Evolutionary conservation across 768 basidiomycete species (phyloP).

Genomic region (Leccinum broughii): DNA sequence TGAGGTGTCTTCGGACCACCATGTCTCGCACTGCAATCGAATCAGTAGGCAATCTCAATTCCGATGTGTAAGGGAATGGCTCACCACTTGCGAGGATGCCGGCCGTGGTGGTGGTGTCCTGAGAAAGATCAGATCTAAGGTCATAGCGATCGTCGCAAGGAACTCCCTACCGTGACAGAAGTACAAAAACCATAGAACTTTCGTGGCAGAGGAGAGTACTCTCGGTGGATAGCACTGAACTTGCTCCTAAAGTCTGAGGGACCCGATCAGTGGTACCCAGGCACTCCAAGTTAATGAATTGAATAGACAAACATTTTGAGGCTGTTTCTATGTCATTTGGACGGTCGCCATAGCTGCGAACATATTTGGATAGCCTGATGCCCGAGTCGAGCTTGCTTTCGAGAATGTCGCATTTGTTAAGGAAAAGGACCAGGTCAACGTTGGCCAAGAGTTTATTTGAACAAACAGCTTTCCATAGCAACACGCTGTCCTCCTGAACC

Average conservation of each 20-base stretch:
- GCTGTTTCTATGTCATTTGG: conserved; percentile 70
- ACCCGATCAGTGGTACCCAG: not conserved
- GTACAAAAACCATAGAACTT: conserved; percentile 81
- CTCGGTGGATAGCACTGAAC: conserved; percentile 74
- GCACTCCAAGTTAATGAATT: not conserved
- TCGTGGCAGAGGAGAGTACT: conserved; percentile 70
- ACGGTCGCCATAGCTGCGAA: conserved; percentile 68
- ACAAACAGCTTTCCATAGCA: conserved; percentile 73
- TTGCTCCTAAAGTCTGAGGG: conserved; percentile 64
- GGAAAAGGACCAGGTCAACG: conserved; percentile 75
- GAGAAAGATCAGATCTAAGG: conserved; percentile 5
- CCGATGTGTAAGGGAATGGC: conserved; percentile 21
- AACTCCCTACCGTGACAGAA: conserved; percentile 59
- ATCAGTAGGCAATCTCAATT: conserved; percentile 5
- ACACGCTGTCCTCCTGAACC: conserved; percentile 69
- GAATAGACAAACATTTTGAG: conserved; percentile 54
- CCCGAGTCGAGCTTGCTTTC: conserved; percentile 65
- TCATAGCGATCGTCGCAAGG: not conserved
- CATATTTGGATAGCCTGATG: conserved; percentile 62
- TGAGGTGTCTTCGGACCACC: conserved; percentile 78
- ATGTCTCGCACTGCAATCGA: conserved; percentile 65
- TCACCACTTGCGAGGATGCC: conserved; percentile 77
- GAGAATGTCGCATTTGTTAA: conserved; percentile 82
- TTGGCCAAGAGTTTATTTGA: conserved; percentile 68
- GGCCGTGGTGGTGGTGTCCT: conserved; percentile 71